A percentile compares a stretch with the other conserved stretches of the same genome.
Conservation (phyloP, 352 stramenopile genomes). For the Pythium diclinum region DNA sequence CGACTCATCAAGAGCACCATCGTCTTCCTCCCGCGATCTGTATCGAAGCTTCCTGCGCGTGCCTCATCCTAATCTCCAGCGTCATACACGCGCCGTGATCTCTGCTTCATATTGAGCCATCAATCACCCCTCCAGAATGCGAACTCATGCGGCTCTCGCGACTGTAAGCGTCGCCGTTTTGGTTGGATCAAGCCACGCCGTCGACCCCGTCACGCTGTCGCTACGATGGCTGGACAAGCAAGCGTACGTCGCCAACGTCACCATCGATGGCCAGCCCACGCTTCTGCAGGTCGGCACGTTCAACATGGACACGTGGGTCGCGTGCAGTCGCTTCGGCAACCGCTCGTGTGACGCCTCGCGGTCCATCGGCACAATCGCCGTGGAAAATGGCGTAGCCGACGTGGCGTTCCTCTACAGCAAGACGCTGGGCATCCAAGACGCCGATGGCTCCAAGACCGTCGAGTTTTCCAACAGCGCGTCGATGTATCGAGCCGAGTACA, state of each 20-base stretch:
- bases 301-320: slow-evolving; percentile 1
- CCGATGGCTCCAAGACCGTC: background rate
- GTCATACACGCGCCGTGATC: background rate
- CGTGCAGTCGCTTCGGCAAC: background rate
- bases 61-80: background rate
- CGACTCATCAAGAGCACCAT: background rate
- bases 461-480: background rate
- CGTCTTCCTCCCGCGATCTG: background rate
- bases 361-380: background rate
- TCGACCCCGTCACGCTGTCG: background rate
- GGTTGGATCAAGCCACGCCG: background rate
- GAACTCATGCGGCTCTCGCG: background rate
- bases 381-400: slow-evolving; percentile 1
- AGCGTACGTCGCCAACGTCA: slow-evolving; percentile 13
- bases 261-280: slow-evolving; percentile 1
- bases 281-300: slow-evolving; percentile 9
- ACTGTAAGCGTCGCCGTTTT: background rate
- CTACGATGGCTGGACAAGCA: slow-evolving; percentile 13
- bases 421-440: background rate
- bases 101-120: background rate
- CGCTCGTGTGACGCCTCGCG: background rate
- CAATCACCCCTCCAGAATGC: background rate
- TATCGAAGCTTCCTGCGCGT: background rate
- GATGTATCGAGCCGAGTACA: slow-evolving; percentile 2
- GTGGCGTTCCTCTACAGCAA: background rate